Percentiles rank a stretch among this genome's conserved stretches.
Evolutionary conservation across 2,329 filamentous ascomycete species (phyloP).

Genomic region (Samsoniella hepiali): DNA sequence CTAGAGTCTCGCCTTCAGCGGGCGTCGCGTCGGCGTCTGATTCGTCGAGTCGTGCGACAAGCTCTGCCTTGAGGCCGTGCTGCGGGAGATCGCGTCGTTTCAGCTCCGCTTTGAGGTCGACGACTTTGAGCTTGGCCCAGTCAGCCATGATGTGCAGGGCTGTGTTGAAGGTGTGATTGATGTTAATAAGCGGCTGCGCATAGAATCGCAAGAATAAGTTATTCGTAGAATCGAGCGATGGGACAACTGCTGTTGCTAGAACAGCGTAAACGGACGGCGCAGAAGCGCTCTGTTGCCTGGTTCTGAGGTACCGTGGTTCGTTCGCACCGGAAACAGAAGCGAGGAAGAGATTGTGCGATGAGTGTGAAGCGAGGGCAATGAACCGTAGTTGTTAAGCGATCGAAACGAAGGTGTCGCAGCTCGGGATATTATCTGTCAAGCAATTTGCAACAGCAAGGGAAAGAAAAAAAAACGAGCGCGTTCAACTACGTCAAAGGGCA

Average conservation of each 20-base stretch:
- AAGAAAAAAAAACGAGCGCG: not conserved
- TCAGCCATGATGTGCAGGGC: constrained; percentile 42
- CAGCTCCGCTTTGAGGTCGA: constrained; percentile 71
- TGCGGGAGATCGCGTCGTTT: constrained; percentile 67
- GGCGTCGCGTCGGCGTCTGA: constrained; percentile 29
- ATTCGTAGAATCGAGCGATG: not conserved
- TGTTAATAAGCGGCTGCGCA: not conserved
- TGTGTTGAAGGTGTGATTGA: not conserved
- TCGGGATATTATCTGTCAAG: not conserved
- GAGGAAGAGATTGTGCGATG: not conserved
- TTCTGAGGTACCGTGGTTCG: not conserved
- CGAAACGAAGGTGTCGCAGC: not conserved
- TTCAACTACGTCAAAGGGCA: not conserved
- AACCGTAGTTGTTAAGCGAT: not conserved
- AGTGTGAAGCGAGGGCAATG: not conserved
- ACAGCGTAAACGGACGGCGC: too few species aligned
- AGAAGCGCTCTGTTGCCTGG: not conserved
- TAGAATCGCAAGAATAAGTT: not conserved
- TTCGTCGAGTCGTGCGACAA: constrained; percentile 61
- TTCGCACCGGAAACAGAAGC: not conserved
- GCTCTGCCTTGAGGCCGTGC: constrained; percentile 67
- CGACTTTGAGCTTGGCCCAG: constrained; percentile 64
- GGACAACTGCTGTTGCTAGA: not conserved
- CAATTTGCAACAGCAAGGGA: not conserved
- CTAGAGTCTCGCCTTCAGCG: constrained; percentile 18